A percentile compares a stretch with the other conserved stretches of the same genome.
phyloP scores from a whole-genome alignment of 768 basidiomycete species.

The Lactarius psammicola region DNA sequence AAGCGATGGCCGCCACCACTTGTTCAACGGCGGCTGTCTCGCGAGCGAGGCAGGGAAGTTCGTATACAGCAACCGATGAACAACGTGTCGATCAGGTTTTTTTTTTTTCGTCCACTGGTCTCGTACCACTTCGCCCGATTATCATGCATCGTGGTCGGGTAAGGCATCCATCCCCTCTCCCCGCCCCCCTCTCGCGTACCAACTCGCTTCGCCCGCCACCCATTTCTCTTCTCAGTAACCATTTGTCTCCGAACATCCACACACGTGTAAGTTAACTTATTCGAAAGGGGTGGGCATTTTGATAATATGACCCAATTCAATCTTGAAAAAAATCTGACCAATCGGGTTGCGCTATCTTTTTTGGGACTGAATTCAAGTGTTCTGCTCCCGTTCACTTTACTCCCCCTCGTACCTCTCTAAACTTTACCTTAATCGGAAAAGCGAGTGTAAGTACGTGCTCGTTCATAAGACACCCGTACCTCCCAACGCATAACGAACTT shows the following conservation, averaged over 20 bases:
- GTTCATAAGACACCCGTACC: conserved; percentile 3
- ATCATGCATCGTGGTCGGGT: background rate
- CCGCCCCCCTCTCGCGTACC: background rate
- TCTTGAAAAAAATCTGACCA: background rate
- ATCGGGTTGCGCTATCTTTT: too few species aligned
- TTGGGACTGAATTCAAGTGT: too few species aligned
- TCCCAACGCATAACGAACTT: background rate
- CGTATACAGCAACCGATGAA: background rate
- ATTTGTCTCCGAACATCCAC: background rate
- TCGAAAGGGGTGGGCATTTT: too few species aligned
- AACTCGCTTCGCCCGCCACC: background rate
- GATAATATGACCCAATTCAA: background rate
- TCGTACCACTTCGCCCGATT: background rate
- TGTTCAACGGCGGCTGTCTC: background rate
- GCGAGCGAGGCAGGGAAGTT: background rate
- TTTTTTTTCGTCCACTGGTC: background rate
- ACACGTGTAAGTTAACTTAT: background rate
- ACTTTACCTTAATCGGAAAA: background rate
- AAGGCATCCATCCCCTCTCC: background rate
- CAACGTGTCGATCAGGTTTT: background rate
- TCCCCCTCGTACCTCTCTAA: background rate
- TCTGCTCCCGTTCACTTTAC: background rate
- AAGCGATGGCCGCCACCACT: background rate
- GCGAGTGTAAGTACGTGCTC: background rate
- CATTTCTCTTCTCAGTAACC: background rate